Evolutionary conservation across 805 yeast species (phyloP), one percentile per base, ranked within the genome.

Genomic region (Metschnikowia baotianmanensis): DNA sequence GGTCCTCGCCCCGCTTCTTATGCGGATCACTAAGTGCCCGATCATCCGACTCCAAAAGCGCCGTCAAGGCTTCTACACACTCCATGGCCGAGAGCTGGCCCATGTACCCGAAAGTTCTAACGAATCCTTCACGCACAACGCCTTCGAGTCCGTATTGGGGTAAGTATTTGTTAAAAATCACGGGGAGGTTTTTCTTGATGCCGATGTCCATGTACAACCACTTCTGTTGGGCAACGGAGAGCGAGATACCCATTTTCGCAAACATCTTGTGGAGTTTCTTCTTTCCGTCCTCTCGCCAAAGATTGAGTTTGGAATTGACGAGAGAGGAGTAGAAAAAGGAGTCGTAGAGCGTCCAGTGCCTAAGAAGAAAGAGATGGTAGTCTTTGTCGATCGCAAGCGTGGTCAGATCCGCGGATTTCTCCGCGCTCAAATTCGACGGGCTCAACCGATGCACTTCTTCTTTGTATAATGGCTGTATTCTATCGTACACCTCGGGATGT

Each of bases 191-290:
- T 42, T 82, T 78, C 59, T 93, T 95, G 37, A 91, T 70, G 8
- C 75, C 73, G 27, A 86, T 77, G 57, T 88, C 93, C 82, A 91
- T 79, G 59, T 91, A 95, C 19, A 83, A 72, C 98, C 98, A 93
- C 41, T 81, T 81, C 60, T 93, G 96, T 55, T 82, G 84, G 0
- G 98, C 93, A n/a, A 83, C 82, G 5, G 80, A 83, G 34, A 93
- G 69, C 0, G 96, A 83, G 5, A 93, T 83, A 6, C 99, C 99
- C 96, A 95, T 93, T 52, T 85, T 78, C 1, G 99, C 99, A 66
- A 93, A 87, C 77, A 93, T 74, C 53, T 89, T 88, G 58, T 90
- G 95, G 36, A 93, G 67, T 49, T 81, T 77, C 57, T 86, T 88
- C 50, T 83, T 77, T 5, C 99, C 99, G 43, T 85, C 90, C 55